phyloP scores from a whole-genome alignment of 805 yeast species.

The Metschnikowia noctiluminum region DNA sequence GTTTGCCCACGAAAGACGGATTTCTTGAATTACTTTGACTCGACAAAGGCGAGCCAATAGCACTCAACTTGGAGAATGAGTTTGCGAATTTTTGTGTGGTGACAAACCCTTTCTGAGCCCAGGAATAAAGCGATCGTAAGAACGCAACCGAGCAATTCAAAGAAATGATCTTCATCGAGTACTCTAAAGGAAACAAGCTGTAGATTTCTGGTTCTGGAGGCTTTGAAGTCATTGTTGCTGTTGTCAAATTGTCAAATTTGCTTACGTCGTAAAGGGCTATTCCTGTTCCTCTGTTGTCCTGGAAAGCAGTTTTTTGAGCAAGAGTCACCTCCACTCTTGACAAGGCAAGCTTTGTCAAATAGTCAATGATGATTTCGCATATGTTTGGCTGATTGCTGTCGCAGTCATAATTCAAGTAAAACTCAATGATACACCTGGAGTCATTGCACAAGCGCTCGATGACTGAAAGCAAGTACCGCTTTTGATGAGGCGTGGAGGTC shows the following conservation, averaged over 20 bases:
- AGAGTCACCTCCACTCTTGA: slow-evolving; percentile 70
- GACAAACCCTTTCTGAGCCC: slow-evolving; percentile 70
- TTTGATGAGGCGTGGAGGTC: slow-evolving; percentile 89
- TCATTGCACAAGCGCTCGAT: slow-evolving; percentile 80
- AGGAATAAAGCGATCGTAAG: slow-evolving; percentile 72
- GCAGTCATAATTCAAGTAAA: slow-evolving; percentile 94
- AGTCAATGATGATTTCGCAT: slow-evolving; percentile 78
- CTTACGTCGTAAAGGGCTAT: slow-evolving; percentile 71
- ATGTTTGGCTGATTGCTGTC: slow-evolving; percentile 77
- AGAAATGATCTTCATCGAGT: slow-evolving; percentile 78
- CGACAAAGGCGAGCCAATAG: slow-evolving; percentile 23
- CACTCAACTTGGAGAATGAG: slow-evolving; percentile 1
- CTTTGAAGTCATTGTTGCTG: slow-evolving; percentile 55
- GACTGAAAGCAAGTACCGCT: slow-evolving; percentile 78
- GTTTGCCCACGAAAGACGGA: slow-evolving; percentile 26
- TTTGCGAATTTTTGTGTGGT: slow-evolving; percentile 5
- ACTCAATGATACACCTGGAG: slow-evolving; percentile 86
- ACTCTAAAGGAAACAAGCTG: slow-evolving; percentile 66
- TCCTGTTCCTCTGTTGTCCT: slow-evolving; percentile 44
- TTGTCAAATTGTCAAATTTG: slow-evolving; percentile 73
- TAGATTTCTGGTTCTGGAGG: slow-evolving; percentile 56
- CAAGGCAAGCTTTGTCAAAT: slow-evolving; percentile 68
- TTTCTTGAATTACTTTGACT: slow-evolving; percentile 28
- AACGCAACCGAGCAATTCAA: slow-evolving; percentile 78
- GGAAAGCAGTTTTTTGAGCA: slow-evolving; percentile 53